Base-by-base conservation (phyloP, 2,329 filamentous ascomycete genomes). In the Graphilbum fragrans region DNA sequence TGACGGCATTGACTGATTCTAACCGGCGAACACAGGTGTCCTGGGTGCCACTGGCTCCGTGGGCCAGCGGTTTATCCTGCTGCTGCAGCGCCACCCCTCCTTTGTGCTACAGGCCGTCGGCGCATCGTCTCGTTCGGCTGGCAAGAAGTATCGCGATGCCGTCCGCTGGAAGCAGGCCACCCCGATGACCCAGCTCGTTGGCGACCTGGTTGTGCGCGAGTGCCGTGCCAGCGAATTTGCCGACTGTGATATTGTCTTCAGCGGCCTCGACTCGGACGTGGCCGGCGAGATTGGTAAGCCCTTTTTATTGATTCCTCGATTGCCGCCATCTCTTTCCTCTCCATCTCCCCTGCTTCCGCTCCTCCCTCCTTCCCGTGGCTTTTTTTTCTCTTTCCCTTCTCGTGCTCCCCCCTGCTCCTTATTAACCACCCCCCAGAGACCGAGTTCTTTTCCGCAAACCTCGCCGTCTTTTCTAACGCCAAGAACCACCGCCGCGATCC, bases 401-500 rank as follows among this genome's bases (percentile, higher is more conserved):
- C 21, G 3, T 11, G 16, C 21, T n/a, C 16, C 16, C 18, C 23
- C 18, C 35, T 35, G 29, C 29, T n/a, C n/a, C n/a, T n/a, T n/a
- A n/a, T n/a, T n/a, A n/a, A n/a, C n/a, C n/a, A n/a, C n/a, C 31
- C 14, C 1, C 5, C 53, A 88, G 88, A 96, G 63, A 85, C 85
- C 74, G 84, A 84, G 52, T 96, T 96, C 62, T 73, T 94, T 55
- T 82, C 82, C 57, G 81, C 86, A 46, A 80, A 94, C 56, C 77
- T 95, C 39, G 79, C 86, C 54, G 83, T 95, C 59, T 96, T 98
- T 69, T 94, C 87, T 54, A 98, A 96, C 62, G 88, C 92, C 39
- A 95, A 95, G 65, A 96, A 95, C 74, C 86, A 94, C 72, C 83
- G 92, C 53, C 82, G 82, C 58, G 81, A 94, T 59, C 86, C 87